Conservation (phyloP, 2,329 filamentous ascomycete genomes). For the Aaosphaeria pasadenensis region DNA sequence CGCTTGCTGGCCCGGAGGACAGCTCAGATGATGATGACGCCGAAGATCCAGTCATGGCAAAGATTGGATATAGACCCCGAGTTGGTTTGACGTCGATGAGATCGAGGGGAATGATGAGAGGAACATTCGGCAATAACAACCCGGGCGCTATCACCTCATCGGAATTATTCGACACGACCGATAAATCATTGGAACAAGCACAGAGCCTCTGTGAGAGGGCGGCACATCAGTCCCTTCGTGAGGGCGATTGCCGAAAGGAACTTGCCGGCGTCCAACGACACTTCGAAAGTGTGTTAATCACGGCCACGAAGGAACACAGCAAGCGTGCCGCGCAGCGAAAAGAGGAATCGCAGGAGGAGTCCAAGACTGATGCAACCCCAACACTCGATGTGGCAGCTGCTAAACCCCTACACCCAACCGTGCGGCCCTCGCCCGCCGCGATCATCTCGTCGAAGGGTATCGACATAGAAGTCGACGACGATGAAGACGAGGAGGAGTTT, state of each 20-base stretch:
- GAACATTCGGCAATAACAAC: slow-evolving; percentile 4
- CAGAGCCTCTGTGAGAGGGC: slow-evolving; percentile 81
- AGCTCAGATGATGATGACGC: slow-evolving; percentile 16
- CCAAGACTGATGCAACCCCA: slow-evolving; percentile 15
- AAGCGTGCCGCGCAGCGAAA: slow-evolving; percentile 20
- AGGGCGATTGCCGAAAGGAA: slow-evolving; percentile 79
- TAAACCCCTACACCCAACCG: slow-evolving; percentile 7
- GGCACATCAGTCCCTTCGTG: slow-evolving; percentile 84
- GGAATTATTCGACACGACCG: slow-evolving; percentile 59
- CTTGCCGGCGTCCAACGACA: slow-evolving; percentile 66
- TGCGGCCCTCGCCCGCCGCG: slow-evolving; percentile 2
- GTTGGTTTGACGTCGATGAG: slow-evolving; percentile 27
- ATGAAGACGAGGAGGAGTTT: slow-evolving; percentile 30
- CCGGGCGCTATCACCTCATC: slow-evolving; percentile 4
- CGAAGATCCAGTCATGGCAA: slow-evolving; percentile 25
- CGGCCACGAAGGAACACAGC: slow-evolving; percentile 47
- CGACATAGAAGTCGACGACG: slow-evolving; percentile 36
- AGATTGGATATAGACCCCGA: slow-evolving; percentile 35
- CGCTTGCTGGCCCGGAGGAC: slow-evolving; percentile 29
- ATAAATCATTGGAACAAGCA: slow-evolving; percentile 75
- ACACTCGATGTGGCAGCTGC: slow-evolving; percentile 7
- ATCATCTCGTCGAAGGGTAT: slow-evolving; percentile 2
- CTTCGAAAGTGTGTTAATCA: slow-evolving; percentile 61
- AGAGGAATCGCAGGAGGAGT: slow-evolving; percentile 6
- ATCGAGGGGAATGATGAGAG: slow-evolving; percentile 15